Conservation (phyloP, 208 protist species). For the Trypanosomatidae sp. region DNA sequence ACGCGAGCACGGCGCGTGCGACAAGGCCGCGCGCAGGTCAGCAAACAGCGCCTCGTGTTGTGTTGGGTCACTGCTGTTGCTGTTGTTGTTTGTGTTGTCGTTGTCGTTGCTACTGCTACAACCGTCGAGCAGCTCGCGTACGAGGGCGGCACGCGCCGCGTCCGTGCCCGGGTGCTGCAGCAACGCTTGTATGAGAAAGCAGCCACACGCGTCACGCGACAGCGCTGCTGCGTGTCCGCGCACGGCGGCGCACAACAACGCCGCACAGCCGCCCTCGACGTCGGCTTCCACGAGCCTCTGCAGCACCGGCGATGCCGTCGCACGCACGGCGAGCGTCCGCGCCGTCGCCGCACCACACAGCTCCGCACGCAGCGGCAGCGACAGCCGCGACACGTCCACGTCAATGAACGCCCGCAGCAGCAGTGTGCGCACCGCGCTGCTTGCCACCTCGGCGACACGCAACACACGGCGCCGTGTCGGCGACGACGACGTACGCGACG, state of each 20-base stretch:
- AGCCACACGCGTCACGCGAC: slow-evolving; percentile 32
- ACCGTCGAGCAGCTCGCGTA: not conserved
- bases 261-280: slow-evolving; percentile 6
- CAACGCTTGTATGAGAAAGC: slow-evolving; percentile 60
- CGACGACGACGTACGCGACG: no score
- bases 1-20: slow-evolving; percentile 60
- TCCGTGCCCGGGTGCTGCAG: slow-evolving; percentile 30
- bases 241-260: slow-evolving; percentile 13
- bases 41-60: not conserved
- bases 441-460: slow-evolving; percentile 25
- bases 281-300: slow-evolving; percentile 61
- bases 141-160: slow-evolving; percentile 9
- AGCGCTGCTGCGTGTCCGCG: slow-evolving; percentile 22
- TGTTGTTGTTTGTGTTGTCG: not conserved
- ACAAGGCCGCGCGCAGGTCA: slow-evolving; percentile 32
- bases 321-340: slow-evolving; percentile 31
- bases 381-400: slow-evolving; percentile 12
- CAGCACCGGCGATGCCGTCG: slow-evolving; percentile 64
- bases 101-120: not conserved
- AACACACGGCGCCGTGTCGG: no score
- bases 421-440: slow-evolving; percentile 48
- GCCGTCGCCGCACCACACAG: slow-evolving; percentile 11
- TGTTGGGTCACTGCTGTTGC: not conserved
- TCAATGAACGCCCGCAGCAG: slow-evolving; percentile 67
- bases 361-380: slow-evolving; percentile 5